Evolutionary conservation across 768 basidiomycete species (phyloP).

Genomic region (Tephrocybe sp.): DNA sequence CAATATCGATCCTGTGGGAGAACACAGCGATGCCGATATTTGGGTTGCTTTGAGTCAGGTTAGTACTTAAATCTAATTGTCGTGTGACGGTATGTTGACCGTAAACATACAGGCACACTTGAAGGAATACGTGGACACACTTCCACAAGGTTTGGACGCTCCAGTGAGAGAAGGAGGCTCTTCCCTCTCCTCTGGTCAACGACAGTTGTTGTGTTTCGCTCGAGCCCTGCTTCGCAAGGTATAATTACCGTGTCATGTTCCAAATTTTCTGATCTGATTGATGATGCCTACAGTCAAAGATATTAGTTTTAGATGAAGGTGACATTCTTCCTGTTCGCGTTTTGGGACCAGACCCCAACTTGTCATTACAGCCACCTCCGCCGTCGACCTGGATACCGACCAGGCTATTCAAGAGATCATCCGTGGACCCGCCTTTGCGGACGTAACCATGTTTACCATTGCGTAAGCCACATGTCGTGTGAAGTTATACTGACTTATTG

Average conservation of each 20-base stretch:
- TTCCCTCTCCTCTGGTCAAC: conserved; percentile 82
- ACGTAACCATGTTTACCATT: conserved; percentile 85
- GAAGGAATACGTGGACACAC: conserved; percentile 64
- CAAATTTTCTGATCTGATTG: neutral
- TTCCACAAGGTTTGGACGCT: conserved; percentile 71
- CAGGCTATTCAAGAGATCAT: conserved; percentile 87
- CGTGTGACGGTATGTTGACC: neutral
- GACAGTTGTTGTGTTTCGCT: conserved; percentile 88
- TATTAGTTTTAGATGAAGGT: conserved; percentile 94
- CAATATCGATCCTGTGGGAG: conserved; percentile 87
- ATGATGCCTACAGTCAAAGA: conserved; percentile 57
- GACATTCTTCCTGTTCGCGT: conserved; percentile 2
- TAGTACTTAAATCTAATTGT: neutral
- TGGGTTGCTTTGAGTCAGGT: conserved; percentile 84
- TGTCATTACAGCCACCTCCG: conserved; percentile 65
- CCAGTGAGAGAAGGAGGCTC: conserved; percentile 76
- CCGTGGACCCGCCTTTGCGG: conserved; percentile 70
- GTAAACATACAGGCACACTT: conserved; percentile 51
- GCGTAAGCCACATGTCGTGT: conserved; percentile 52
- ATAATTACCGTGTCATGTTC: neutral
- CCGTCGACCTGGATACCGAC: conserved; percentile 91
- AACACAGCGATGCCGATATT: conserved; percentile 75
- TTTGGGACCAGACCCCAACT: neutral
- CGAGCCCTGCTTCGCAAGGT: conserved; percentile 80
- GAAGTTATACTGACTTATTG: neutral